Base-by-base conservation (phyloP, 441 rosid genomes). In the Adansonia madagascariensis region DNA sequence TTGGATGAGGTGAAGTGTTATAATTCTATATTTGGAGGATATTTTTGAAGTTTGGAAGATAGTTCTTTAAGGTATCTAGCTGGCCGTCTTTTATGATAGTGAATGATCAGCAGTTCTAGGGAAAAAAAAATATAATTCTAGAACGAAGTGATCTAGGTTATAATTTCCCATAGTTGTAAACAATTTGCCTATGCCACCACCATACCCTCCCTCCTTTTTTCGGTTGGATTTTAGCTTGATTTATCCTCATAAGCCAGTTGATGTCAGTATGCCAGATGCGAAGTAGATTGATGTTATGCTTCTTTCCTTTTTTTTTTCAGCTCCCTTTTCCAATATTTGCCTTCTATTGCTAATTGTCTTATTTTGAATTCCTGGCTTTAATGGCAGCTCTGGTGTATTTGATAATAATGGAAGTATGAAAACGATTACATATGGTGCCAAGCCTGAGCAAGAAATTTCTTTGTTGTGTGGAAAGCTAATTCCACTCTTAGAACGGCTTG, bases 401-500 rank as follows among this genome's bases (percentile, higher is more conserved):
- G 87, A 84, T 70, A 65, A 80, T 61, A 78, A 31, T 64, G 83
- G 73, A 74, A 80, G 83, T 52, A 50, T 15, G 47, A 80, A 81
- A 78, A 76, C 80, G 24, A 81, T 83, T 64, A 76, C 87, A 31
- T 85, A 84, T 75, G 88, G 91, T 76, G 50, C 75, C 60, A 79
- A 84, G 75, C 80, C 90, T 4, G 90, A 88, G 77, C 85, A 86
- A 46, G 94, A 88, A 61, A 64, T 82, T 24, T 77, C 90, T 71
- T 71, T 76, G 64, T 81, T 93, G 46, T 88, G 90, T 69, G 91
- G 86, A 80, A 89, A 86, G 78, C 78, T 95, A 79, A 83, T 90
- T 80, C 88, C 97, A 67, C 84, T 86, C 49, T 85, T 91, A 74
- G 99, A 95, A 83, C 89, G 93, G 74, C 97, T 95, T 18, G 94